Evolutionary conservation across 148 eudicot species (phyloP).

Genomic region (Amaranthus cruentus): DNA sequence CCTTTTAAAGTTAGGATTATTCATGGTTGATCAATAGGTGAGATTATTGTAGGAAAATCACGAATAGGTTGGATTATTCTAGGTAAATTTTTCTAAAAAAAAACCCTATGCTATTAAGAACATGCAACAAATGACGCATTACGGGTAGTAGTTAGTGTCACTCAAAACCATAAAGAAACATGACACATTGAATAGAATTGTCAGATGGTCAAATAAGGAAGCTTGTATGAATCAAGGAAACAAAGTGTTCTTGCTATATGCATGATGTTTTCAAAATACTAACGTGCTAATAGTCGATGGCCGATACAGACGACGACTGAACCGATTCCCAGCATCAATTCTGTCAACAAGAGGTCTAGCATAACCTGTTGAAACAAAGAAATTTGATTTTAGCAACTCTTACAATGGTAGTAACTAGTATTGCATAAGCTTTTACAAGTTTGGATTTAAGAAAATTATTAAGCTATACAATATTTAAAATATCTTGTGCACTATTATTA

Average conservation of each 20-base stretch:
- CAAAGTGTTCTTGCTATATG: neutral
- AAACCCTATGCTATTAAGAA: too few relatives aligned
- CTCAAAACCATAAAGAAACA: neutral
- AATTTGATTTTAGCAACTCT: neutral
- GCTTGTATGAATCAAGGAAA: too few relatives aligned
- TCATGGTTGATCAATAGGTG: too few relatives aligned
- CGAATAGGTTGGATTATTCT: too few relatives aligned
- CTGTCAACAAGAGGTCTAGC: constrained; percentile 93
- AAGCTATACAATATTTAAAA: neutral
- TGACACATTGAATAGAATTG: neutral
- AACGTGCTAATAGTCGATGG: constrained; percentile 91
- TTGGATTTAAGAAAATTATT: neutral
- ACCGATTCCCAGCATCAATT: constrained; percentile 57
- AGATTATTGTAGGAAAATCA: too few relatives aligned
- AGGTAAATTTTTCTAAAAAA: too few relatives aligned
- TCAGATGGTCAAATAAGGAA: neutral
- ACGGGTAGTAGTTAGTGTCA: neutral
- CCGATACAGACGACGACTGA: constrained; percentile 68
- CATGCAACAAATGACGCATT: neutral
- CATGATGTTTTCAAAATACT: constrained; percentile 27
- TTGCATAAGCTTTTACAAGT: neutral
- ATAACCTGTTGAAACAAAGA: constrained; percentile 53
- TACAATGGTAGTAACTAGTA: neutral
- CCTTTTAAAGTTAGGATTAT: too few relatives aligned
- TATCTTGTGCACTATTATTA: neutral